Evolutionary conservation across 495 filamentous ascomycete genomes (phyloP).

Genomic region (Xylaria castorea): DNA sequence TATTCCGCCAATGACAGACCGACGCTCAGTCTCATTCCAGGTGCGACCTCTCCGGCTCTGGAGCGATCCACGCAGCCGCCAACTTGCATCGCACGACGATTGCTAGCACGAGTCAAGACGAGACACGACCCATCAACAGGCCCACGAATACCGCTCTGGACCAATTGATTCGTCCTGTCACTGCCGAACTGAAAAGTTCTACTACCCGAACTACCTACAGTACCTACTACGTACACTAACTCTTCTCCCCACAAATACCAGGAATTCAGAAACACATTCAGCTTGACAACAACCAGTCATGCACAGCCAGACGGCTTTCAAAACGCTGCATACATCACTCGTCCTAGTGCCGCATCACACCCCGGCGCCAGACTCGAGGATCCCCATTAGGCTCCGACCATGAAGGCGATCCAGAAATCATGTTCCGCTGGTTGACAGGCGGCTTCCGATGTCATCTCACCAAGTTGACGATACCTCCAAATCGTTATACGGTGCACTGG

Average conservation of each 20-base stretch:
- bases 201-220: too few species aligned
- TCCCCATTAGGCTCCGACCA: neutral
- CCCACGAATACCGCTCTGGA: neutral
- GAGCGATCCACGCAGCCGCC: neutral
- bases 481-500: neutral
- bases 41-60: neutral
- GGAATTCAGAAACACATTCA: conserved; percentile 10
- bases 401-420: neutral
- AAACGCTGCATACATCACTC: conserved; percentile 24
- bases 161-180: neutral
- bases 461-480: neutral
- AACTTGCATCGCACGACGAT: conserved; percentile 3
- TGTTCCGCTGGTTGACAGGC: neutral
- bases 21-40: neutral
- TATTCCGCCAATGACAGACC: conserved; percentile 6
- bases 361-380: neutral
- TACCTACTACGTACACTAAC: neutral
- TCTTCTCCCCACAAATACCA: conserved; percentile 14
- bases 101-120: conserved; percentile 20
- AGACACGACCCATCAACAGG: conserved; percentile 16
- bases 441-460: neutral
- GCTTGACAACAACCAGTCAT: conserved; percentile 7
- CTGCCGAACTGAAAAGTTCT: neutral
- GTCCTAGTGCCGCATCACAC: neutral
- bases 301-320: neutral